Evolutionary conservation across 2,329 filamentous ascomycete species (phyloP).

Genomic region (Xylaria sp.): DNA sequence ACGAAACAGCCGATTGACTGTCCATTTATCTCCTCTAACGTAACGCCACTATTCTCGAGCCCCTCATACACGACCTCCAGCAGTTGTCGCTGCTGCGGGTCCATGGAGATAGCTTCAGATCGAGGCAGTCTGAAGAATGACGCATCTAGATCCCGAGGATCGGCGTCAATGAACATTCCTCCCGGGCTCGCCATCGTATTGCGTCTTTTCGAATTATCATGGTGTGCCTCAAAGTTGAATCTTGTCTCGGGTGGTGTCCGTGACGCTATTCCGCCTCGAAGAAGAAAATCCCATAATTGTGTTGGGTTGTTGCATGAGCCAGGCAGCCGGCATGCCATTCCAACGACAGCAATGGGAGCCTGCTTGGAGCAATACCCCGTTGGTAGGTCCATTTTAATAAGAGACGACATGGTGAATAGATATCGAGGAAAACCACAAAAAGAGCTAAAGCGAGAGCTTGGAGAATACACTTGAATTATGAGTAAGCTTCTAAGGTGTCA

Average conservation of each 20-base stretch:
- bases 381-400: too few relatives aligned
- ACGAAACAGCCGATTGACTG: slow-evolving; percentile 32
- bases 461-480: too few relatives aligned
- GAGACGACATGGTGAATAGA: too few relatives aligned
- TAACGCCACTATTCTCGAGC: slow-evolving; percentile 38
- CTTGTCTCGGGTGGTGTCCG: slow-evolving; percentile 45
- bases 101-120: slow-evolving; percentile 31
- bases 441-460: too few relatives aligned
- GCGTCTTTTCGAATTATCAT: slow-evolving; percentile 44
- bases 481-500: too few relatives aligned
- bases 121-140: slow-evolving; percentile 35
- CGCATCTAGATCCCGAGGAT: slow-evolving; percentile 47
- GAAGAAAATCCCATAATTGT: slow-evolving; percentile 27
- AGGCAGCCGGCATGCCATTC: slow-evolving; percentile 16
- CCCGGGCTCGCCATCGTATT: slow-evolving; percentile 44
- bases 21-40: slow-evolving; percentile 25
- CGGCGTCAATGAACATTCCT: slow-evolving; percentile 48
- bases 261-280: neutral
- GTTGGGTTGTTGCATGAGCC: neutral
- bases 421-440: too few relatives aligned
- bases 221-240: slow-evolving; percentile 45
- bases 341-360: slow-evolving; percentile 10
- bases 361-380: too few relatives aligned
- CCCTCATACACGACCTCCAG: slow-evolving; percentile 40
- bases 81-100: slow-evolving; percentile 37